Base-by-base conservation (phyloP, 164 flowering plant species). In the Akebia trifoliata region DNA sequence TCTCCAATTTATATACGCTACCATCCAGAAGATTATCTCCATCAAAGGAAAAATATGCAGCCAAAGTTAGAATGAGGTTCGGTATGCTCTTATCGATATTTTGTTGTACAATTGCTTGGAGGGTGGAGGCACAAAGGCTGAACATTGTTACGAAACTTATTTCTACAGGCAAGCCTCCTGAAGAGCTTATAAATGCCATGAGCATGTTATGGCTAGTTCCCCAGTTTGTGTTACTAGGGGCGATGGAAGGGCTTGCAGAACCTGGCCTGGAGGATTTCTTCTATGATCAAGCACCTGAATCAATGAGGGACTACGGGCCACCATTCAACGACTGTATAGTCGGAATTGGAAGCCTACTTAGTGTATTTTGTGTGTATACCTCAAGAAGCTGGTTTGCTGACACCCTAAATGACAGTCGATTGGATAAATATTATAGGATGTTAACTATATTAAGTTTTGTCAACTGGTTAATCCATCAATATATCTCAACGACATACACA, bases 31-130 rank as follows among this genome's bases (percentile, higher is more conserved):
- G 32, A 24, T 18, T 20, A 6, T 0, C 38, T 9, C 20, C 43
- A 32, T 21, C 52, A 21, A 24, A 22, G 4, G 18, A 14, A 26
- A 26, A 24, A 31, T 22, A 46, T 34, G 32, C 53, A 7, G 36
- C 59, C 22, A 24, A 24, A 36, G 6, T 44, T 0, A 34, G 44
- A 39, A 60, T 61, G 25, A 57, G 57, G 12, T 10, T 36, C 2
- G 70, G 61, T 6, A 38, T 67, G 65, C 12, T 42, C n/a, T 40
- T 50, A 32, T 67, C 70, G 2, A 38, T 67, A 7, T 15, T 50
- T 11, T 55, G 65, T 20, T 55, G 65, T 50, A 12, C 12, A 4
- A 11, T 3, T 35, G 70, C 70, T n/a, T 22, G 40, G 9, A 0
- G 11, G 20, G 61, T 67, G 15, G 65, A 67, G 59, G 5, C 7